Evolutionary conservation across 2,329 filamentous ascomycete genomes (phyloP).

Genomic region (Exserohilum turcica): DNA sequence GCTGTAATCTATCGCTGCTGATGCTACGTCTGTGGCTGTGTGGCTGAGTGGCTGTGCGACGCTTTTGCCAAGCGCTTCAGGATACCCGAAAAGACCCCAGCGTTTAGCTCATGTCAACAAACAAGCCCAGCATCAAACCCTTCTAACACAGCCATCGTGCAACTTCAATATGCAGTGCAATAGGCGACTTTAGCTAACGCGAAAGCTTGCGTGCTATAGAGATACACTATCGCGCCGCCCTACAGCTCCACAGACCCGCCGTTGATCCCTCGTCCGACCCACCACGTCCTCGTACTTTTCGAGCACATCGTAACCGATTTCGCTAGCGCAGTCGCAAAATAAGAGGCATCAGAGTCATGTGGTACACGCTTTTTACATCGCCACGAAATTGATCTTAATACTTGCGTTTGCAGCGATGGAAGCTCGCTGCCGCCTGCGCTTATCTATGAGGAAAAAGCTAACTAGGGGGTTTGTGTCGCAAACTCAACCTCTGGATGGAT

Average conservation of each 20-base stretch:
- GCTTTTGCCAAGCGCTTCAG: no score
- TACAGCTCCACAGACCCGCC: neutral
- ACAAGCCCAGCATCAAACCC: neutral
- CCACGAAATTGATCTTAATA: no score
- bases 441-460: no score
- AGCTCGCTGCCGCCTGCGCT: no score
- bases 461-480: no score
- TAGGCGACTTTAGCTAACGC: neutral
- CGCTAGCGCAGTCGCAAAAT: no score
- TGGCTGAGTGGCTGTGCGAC: neutral
- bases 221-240: neutral
- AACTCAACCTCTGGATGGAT: no score
- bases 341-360: no score
- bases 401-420: no score
- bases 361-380: no score
- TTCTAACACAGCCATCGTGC: neutral
- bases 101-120: no score
- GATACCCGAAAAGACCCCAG: neutral
- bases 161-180: neutral
- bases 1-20: slow-evolving; percentile 15
- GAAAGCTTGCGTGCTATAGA: neutral
- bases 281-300: neutral
- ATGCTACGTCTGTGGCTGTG: slow-evolving; percentile 8
- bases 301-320: no score
- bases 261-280: neutral